A percentile compares a stretch with the other conserved stretches of the same genome.
Conservation (phyloP, 441 rosid species). For the Populus trichocarpa region DNA sequence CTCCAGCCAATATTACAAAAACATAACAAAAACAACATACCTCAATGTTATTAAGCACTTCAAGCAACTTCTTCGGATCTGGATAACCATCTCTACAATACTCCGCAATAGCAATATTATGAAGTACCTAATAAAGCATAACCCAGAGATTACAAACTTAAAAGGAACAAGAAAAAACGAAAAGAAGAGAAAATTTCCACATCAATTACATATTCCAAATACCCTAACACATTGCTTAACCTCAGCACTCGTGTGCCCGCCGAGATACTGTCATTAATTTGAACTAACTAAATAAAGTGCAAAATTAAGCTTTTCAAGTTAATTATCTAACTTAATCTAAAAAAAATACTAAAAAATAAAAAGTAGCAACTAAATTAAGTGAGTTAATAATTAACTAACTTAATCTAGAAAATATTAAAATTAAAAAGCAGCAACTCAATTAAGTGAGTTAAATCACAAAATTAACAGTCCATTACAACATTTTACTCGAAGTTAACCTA, state of each 20-base stretch:
- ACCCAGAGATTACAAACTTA: constrained; percentile 13
- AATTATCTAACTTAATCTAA: neutral
- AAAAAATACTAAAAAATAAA: neutral
- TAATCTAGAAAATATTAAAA: neutral
- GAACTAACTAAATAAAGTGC: neutral
- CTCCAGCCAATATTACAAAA: neutral
- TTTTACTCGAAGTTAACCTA: neutral
- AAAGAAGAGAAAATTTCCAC: neutral
- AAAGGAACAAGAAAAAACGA: neutral
- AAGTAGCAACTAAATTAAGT: neutral
- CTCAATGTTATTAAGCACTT: constrained; percentile 66
- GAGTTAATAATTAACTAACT: neutral
- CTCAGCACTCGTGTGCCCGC: neutral
- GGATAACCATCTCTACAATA: constrained; percentile 71
- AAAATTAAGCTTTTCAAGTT: neutral
- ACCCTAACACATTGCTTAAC: neutral
- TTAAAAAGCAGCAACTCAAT: neutral
- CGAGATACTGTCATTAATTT: neutral
- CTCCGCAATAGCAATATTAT: constrained; percentile 86
- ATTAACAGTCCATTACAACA: neutral
- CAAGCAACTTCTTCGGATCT: constrained; percentile 70
- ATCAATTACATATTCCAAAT: neutral
- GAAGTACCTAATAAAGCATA: constrained; percentile 60
- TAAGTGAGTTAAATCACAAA: neutral
- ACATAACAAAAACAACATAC: constrained; percentile 32